Percentiles rank a stretch among this genome's conserved stretches.
Conservation (phyloP, 2,329 filamentous ascomycete genomes). For the Neophaeococcomyces mojaviensis region DNA sequence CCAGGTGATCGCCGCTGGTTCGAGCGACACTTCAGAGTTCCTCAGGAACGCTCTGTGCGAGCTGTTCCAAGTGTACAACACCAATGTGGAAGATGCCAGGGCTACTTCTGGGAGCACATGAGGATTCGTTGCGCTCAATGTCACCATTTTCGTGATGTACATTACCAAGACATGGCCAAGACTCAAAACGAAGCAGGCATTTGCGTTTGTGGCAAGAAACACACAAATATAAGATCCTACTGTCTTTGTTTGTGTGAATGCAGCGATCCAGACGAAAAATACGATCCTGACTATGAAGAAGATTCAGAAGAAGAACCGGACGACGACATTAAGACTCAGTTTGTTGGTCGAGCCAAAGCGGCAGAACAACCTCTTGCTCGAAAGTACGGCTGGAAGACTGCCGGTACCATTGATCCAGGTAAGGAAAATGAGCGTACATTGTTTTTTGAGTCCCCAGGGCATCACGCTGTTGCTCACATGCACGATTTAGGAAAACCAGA, state of each 20-base stretch:
- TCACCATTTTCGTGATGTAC: no score
- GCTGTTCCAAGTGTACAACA: no score
- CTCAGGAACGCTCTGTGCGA: no score
- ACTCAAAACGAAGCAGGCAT: no score
- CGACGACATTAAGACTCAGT: background rate
- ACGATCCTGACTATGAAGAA: conserved; percentile 4
- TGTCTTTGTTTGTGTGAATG: conserved; percentile 5
- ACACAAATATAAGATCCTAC: no score
- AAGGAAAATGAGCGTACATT: background rate
- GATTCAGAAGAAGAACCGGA: background rate
- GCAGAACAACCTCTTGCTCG: conserved; percentile 1
- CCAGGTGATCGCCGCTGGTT: no score
- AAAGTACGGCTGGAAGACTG: conserved; percentile 1
- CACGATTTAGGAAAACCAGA: conserved; percentile 3
- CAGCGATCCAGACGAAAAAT: background rate
- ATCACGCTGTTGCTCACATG: background rate
- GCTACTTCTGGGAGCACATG: no score
- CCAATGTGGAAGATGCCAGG: no score
- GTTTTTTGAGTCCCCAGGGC: conserved; percentile 4
- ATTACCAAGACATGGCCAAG: no score
- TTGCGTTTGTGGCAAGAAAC: no score
- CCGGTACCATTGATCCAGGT: background rate
- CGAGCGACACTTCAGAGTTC: no score
- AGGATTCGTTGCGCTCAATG: no score
- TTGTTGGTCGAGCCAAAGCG: background rate